Percentiles rank a stretch among this genome's conserved stretches.
These are phyloP conservation scores for Cordyceps cateniannulata DNA, from an alignment of 2,329 filamentous ascomycete species.

Conservation along the genomic window DNA sequence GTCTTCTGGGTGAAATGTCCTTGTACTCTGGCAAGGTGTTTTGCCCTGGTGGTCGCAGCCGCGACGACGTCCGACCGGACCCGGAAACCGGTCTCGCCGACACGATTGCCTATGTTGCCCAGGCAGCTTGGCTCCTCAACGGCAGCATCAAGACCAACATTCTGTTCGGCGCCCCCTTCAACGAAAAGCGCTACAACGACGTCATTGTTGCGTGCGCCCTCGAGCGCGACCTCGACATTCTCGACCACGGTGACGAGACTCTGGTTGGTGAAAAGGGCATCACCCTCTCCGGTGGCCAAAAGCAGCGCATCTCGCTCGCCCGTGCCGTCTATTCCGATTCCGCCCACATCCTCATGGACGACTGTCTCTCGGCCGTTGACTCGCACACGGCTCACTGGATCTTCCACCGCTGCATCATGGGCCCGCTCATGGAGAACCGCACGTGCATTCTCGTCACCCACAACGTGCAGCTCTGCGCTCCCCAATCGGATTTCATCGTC, in stretches of 20 bases:
- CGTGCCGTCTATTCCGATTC: conserved; percentile 95
- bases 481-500: conserved; percentile 73
- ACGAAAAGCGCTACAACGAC: conserved; percentile 76
- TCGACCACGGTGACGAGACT: conserved; percentile 88
- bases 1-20: conserved; percentile 92
- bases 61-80: conserved; percentile 77
- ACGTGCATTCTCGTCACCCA: conserved; percentile 96
- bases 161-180: conserved; percentile 73
- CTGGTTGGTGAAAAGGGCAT: conserved; percentile 97
- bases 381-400: conserved; percentile 98
- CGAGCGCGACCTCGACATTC: conserved; percentile 83
- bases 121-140: conserved; percentile 95
- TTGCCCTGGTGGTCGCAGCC: conserved; percentile 76
- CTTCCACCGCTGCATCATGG: conserved; percentile 85
- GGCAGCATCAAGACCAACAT: conserved; percentile 96
- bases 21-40: conserved; percentile 72
- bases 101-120: conserved; percentile 91
- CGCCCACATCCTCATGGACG: conserved; percentile 82
- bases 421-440: conserved; percentile 78
- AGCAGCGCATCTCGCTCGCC: conserved; percentile 95
- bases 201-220: conserved; percentile 89
- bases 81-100: conserved; percentile 82
- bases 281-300: conserved; percentile 91
- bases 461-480: conserved; percentile 83
- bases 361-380: conserved; percentile 93